Evolutionary conservation across 2,329 filamentous ascomycete genomes (phyloP).

Genomic region (Falciphora oryzae): DNA sequence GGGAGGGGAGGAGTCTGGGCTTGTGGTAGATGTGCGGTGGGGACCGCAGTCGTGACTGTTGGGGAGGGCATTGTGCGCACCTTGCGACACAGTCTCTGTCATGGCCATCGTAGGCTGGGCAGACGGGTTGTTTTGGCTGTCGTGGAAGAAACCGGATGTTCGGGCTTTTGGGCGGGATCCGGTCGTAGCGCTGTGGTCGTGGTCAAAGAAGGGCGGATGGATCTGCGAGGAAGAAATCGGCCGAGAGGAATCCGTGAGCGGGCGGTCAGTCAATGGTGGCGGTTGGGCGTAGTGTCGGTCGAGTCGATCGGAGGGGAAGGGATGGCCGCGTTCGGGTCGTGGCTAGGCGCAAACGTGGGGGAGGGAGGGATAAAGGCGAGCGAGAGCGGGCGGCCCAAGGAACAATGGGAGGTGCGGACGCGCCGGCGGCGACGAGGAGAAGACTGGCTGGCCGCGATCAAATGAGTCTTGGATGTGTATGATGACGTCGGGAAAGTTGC

Average conservation of each 20-base stretch:
- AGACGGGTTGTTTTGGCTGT: background rate
- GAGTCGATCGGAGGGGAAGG: background rate
- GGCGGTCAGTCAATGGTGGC: background rate
- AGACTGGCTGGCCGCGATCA: constrained; percentile 3
- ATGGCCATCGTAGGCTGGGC: constrained; percentile 19
- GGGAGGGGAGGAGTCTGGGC: background rate
- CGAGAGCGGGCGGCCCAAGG: too few species aligned
- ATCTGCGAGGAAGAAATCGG: background rate
- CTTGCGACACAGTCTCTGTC: constrained; percentile 27
- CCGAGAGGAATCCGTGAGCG: background rate
- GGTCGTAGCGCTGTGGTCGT: background rate
- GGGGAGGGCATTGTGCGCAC: background rate
- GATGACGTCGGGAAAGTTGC: background rate
- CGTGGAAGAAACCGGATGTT: background rate
- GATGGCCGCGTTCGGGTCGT: background rate
- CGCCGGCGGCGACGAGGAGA: too few species aligned
- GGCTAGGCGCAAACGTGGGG: background rate
- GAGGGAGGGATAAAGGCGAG: background rate
- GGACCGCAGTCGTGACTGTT: background rate
- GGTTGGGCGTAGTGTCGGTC: background rate
- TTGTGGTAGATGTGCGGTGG: background rate
- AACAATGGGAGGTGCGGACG: background rate
- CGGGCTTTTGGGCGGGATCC: background rate
- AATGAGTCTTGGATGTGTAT: background rate
- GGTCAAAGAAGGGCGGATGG: background rate